A percentile compares a stretch with the other conserved stretches of the same genome.
These are phyloP conservation scores for Theobroma grandiflorum DNA, from an alignment of 441 rosid species.

Conservation along the genomic window DNA sequence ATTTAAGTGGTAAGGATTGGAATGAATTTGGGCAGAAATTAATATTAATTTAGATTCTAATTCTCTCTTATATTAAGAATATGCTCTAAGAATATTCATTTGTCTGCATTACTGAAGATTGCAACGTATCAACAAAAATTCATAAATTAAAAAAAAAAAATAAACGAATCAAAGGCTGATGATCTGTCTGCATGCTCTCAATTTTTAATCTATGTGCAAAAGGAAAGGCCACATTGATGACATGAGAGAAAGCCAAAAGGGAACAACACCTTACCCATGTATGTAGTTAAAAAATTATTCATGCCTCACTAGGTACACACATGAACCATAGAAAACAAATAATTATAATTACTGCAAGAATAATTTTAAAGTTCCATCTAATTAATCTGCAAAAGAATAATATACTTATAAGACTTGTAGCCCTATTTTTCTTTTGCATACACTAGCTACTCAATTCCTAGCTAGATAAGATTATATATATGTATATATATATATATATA, in stretches of 20 bases:
- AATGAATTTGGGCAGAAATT: too few species aligned
- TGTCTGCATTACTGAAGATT: neutral
- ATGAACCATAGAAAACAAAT: neutral
- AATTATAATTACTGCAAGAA: neutral
- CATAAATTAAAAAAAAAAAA: neutral
- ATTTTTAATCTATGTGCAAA: neutral
- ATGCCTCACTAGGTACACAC: neutral
- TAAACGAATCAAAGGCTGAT: neutral
- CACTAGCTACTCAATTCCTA: neutral
- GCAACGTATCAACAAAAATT: neutral
- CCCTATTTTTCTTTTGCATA: neutral
- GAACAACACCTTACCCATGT: neutral
- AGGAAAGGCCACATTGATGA: neutral
- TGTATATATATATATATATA: too few species aligned
- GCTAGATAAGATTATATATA: neutral
- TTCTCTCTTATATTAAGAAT: too few species aligned
- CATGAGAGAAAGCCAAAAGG: neutral
- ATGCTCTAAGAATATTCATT: too few species aligned
- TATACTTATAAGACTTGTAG: neutral
- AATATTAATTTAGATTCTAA: too few species aligned
- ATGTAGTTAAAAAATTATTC: neutral
- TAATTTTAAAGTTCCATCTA: neutral
- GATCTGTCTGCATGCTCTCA: neutral
- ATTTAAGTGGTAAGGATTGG: too few species aligned
- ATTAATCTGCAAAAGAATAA: neutral